A percentile compares a stretch with the other conserved stretches of the same genome.
These are phyloP conservation scores for Paraphoma chrysanthemicola DNA, from an alignment of 2,329 filamentous ascomycete species.

Conservation along the genomic window DNA sequence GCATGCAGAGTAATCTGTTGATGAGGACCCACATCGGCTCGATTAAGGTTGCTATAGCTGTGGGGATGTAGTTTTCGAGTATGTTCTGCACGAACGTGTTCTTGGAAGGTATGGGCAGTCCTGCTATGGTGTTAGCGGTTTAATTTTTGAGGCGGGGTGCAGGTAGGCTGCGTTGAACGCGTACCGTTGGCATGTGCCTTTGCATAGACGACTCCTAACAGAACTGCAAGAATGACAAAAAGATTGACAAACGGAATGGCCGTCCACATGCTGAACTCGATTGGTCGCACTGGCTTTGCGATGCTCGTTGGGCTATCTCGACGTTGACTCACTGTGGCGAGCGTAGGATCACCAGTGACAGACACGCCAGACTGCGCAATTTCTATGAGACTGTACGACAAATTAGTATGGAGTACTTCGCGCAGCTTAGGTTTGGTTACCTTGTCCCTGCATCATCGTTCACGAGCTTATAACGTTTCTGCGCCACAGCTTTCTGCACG, in stretches of 20 bases:
- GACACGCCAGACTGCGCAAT: no score
- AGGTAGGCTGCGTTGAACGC: background rate
- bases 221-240: constrained; percentile 16
- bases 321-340: background rate
- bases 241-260: constrained; percentile 22
- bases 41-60: constrained; percentile 60
- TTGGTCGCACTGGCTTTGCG: constrained; percentile 28
- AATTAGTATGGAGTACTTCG: background rate
- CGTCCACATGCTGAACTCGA: constrained; percentile 26
- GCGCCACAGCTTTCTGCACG: constrained; percentile 11
- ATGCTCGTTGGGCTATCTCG: constrained; percentile 6
- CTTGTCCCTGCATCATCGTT: constrained; percentile 6
- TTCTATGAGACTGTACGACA: background rate
- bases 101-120: constrained; percentile 46
- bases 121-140: constrained; percentile 2
- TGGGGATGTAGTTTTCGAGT: constrained; percentile 61
- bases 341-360: no score
- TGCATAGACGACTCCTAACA: constrained; percentile 21
- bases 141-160: background rate
- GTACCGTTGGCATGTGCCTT: constrained; percentile 22
- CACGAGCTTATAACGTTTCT: constrained; percentile 27
- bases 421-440: constrained; percentile 3
- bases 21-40: constrained; percentile 66
- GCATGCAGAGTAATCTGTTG: constrained; percentile 60
- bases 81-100: constrained; percentile 50